Evolutionary conservation across 2,329 filamentous ascomycete species (phyloP), one percentile per base, ranked within the genome.

Genomic region (Venturia carpophila): DNA sequence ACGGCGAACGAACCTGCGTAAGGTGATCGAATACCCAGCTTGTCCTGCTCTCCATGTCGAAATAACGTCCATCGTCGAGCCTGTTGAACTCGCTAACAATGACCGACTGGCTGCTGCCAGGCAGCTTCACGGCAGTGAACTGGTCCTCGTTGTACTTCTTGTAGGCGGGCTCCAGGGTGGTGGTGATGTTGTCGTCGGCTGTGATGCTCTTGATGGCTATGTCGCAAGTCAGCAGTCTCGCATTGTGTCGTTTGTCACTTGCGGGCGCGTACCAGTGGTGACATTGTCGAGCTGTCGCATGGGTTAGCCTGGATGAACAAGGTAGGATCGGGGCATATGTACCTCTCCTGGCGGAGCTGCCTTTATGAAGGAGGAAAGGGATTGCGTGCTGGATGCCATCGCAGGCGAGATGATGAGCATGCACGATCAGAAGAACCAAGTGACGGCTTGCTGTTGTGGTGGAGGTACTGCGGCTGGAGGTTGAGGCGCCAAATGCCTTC

Each of bases 101-200:
- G 68, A 87, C 91, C 78, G 88, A 79, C 75, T 91, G 87, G 76
- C 86, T 93, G 74, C 89, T 86, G 39, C 92, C 92, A 0, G 93
- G 93, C 65, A 99, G 84, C 82, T 95, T 96, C 68, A 91, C 88
- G 19, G 92, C 92, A 61, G 87, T 79, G 76, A 97, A 89, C 77
- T 99, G 94, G 77, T 92, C 89, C 78, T 99, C 93, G 72, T 97
- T 97, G 83, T 99, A 97, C 77, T 89, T 91, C 78, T 92, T 83
- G 75, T 96, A 95, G 0, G 94, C 92, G 0, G 92, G 90, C 7
- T 83, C 84, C 64, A 97, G 87, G 68, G 89, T 86, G 65, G 92
- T 79, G 67, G 94, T 80, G 65, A 83, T 79, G 45, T 87, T 84
- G 52, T 86, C 85, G 70, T 89, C 85, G 68, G 85, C 80, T 21